Evolutionary conservation across 176 grass and related monocot species (phyloP).

Genomic region (Oryza meyeriana): DNA sequence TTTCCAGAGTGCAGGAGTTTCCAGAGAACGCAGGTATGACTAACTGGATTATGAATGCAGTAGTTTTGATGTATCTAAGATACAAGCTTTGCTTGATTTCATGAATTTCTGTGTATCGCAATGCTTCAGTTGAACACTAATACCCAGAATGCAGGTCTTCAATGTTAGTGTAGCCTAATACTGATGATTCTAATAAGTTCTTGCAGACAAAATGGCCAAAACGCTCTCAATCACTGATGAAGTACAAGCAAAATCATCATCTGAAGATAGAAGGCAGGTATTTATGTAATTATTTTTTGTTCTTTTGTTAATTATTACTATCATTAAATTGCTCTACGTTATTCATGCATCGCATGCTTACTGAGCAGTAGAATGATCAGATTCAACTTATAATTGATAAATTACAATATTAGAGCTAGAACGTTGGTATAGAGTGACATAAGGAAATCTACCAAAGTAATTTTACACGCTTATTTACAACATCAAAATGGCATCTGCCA

Average conservation of each 20-base stretch:
- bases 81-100: not conserved
- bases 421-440: not conserved
- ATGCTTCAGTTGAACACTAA: conserved; percentile 8
- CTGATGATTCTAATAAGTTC: not conserved
- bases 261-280: conserved; percentile 5
- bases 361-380: not conserved
- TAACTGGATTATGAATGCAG: not conserved
- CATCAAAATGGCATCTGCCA: not conserved
- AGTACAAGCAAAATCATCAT: not conserved
- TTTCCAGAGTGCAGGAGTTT: not conserved
- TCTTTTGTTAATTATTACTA: not conserved
- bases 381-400: not conserved
- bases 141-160: conserved; percentile 4
- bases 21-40: not conserved
- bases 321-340: not conserved
- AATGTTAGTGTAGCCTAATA: not conserved
- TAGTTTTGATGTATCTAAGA: not conserved
- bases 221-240: not conserved
- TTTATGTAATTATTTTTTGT: not conserved
- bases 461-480: not conserved
- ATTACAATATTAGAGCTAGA: conserved; percentile 1
- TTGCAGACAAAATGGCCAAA: conserved; percentile 1
- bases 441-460: conserved; percentile 14
- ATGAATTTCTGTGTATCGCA: conserved; percentile 4
- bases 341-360: not conserved